Conservation (phyloP, 441 rosid species). For the Adansonia grandidieri region DNA sequence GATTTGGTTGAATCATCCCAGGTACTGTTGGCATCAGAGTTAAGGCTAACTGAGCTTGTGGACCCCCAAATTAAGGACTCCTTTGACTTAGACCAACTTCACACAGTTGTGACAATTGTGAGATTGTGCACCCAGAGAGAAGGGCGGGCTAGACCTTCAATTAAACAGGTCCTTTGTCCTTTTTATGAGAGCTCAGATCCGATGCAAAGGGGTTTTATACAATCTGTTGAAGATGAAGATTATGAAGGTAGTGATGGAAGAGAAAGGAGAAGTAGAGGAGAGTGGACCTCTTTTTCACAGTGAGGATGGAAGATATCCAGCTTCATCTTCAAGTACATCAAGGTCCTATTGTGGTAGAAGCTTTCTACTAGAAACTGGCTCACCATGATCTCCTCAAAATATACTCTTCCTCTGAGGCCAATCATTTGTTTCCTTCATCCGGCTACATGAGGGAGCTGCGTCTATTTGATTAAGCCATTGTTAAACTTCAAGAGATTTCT, state of each 20-base stretch:
- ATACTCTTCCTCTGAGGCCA: slow-evolving; percentile 53
- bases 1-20: slow-evolving; percentile 81
- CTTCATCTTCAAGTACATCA: slow-evolving; percentile 93
- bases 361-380: slow-evolving; percentile 78
- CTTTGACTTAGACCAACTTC: slow-evolving; percentile 75
- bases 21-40: slow-evolving; percentile 56
- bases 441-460: slow-evolving; percentile 35
- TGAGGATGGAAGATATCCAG: slow-evolving; percentile 70
- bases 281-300: slow-evolving; percentile 54
- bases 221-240: slow-evolving; percentile 69
- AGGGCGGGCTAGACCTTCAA: slow-evolving; percentile 80
- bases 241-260: slow-evolving; percentile 63
- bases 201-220: slow-evolving; percentile 66
- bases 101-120: slow-evolving; percentile 60
- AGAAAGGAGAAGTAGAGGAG: slow-evolving; percentile 67
- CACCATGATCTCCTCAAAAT: slow-evolving; percentile 84
- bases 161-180: slow-evolving; percentile 82
- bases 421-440: slow-evolving; percentile 30
- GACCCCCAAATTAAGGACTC: slow-evolving; percentile 63
- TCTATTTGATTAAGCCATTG: slow-evolving; percentile 13
- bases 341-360: slow-evolving; percentile 91
- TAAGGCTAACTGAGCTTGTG: slow-evolving; percentile 62
- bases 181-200: slow-evolving; percentile 89
- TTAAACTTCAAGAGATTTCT: not conserved
- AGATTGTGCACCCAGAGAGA: slow-evolving; percentile 92